phyloP scores from a whole-genome alignment of 345 rosid species.

The Populus deltoides region DNA sequence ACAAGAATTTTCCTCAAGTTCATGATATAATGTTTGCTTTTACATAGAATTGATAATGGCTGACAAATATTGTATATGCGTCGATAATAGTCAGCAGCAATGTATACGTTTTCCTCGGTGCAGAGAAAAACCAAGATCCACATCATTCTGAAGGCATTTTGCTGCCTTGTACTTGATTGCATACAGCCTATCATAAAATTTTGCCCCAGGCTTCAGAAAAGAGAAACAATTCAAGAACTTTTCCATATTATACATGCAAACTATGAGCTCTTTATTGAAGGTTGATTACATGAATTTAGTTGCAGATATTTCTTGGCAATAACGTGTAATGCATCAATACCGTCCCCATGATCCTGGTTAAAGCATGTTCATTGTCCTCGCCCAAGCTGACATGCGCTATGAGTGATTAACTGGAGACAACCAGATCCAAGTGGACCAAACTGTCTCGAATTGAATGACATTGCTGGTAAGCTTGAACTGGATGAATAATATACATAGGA shows the following conservation, averaged over 20 bases:
- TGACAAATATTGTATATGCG: not conserved
- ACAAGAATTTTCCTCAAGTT: not conserved
- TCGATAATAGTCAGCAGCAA: not conserved
- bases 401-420: too few relatives aligned
- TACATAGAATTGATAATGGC: not conserved
- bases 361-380: too few relatives aligned
- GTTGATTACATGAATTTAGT: too few relatives aligned
- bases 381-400: not conserved
- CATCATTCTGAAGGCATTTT: not conserved
- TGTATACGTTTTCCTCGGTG: not conserved
- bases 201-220: not conserved
- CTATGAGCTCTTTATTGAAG: too few relatives aligned
- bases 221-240: not conserved
- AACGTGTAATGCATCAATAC: too few relatives aligned
- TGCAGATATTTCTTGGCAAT: not conserved
- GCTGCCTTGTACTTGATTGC: not conserved
- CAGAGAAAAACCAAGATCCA: not conserved
- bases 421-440: too few relatives aligned
- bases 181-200: not conserved
- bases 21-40: not conserved
- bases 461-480: too few relatives aligned
- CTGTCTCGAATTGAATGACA: too few relatives aligned
- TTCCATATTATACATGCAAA: too few relatives aligned
- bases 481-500: too few relatives aligned
- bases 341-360: too few relatives aligned